Conservation (phyloP, 1,284 basidiomycete genomes). For the Cryptococcus hybrid region DNA sequence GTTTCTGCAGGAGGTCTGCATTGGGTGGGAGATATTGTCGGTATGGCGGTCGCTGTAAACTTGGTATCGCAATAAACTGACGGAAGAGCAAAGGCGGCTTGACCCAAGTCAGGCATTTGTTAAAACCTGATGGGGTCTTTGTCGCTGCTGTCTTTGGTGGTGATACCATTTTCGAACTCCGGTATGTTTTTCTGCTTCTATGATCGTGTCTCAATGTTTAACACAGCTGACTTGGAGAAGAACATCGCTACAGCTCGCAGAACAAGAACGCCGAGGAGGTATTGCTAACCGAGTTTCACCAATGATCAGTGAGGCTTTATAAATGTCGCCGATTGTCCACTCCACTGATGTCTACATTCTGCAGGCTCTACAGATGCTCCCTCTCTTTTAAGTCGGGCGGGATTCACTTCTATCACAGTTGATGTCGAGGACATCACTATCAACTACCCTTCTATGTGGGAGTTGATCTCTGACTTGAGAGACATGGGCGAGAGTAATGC, state of each 20-base stretch:
- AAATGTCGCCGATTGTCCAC: conserved; percentile 21
- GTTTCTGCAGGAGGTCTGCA: conserved; percentile 89
- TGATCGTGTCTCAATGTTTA: not conserved
- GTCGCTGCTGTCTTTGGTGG: conserved; percentile 93
- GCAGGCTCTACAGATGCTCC: conserved; percentile 86
- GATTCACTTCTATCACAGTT: conserved; percentile 90
- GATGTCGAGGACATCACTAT: conserved; percentile 93
- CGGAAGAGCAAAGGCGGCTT: conserved; percentile 63
- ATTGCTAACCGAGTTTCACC: conserved; percentile 93
- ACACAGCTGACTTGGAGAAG: conserved; percentile 8
- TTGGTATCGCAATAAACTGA: not conserved
- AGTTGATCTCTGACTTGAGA: conserved; percentile 85
- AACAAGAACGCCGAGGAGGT: conserved; percentile 91
- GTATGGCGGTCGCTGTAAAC: conserved; percentile 51
- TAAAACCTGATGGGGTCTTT: conserved; percentile 92
- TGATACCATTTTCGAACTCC: conserved; percentile 92
- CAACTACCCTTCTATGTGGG: conserved; percentile 93
- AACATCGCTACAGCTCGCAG: conserved; percentile 80
- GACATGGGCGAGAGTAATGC: conserved; percentile 98
- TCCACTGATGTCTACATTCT: not conserved
- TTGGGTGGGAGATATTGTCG: conserved; percentile 98
- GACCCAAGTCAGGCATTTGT: conserved; percentile 79
- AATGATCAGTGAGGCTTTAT: conserved; percentile 98
- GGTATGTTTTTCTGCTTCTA: conserved; percentile 57
- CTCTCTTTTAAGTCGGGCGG: conserved; percentile 85